These are phyloP conservation scores for Stemphylium lycopersici DNA, from an alignment of 2,329 filamentous ascomycete species.

Conservation along the genomic window DNA sequence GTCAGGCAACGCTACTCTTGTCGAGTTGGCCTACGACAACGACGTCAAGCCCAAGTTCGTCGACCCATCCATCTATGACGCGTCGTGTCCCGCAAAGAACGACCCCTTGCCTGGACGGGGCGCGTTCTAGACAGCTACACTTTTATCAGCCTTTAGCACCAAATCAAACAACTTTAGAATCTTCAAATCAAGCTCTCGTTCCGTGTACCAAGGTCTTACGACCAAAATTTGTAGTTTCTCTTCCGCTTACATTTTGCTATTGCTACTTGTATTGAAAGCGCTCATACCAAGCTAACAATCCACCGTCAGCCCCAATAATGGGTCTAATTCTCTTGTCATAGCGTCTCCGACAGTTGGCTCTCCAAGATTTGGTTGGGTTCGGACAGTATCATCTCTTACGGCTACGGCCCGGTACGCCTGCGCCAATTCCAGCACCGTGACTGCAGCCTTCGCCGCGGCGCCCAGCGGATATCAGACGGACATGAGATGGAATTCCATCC, in stretches of 20 bases:
- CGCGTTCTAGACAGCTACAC: constrained; percentile 23
- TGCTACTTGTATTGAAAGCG: too few relatives aligned
- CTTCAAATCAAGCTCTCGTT: too few relatives aligned
- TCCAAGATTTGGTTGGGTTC: neutral
- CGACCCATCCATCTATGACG: constrained; percentile 27
- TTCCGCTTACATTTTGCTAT: too few relatives aligned
- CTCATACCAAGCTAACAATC: too few relatives aligned
- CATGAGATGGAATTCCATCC: neutral
- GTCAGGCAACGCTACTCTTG: constrained; percentile 25
- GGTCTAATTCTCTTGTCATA: too few relatives aligned
- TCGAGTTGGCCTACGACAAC: constrained; percentile 31
- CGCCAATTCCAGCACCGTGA: constrained; percentile 8
- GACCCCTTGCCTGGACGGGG: constrained; percentile 33
- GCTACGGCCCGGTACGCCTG: constrained; percentile 11
- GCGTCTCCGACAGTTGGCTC: too few relatives aligned
- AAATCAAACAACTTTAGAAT: neutral
- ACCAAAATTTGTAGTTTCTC: too few relatives aligned
- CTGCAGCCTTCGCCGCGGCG: neutral
- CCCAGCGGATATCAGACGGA: constrained; percentile 2
- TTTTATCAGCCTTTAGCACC: neutral
- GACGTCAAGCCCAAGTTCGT: constrained; percentile 23
- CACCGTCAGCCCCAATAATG: too few relatives aligned
- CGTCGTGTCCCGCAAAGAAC: constrained; percentile 28
- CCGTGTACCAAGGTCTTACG: too few relatives aligned
- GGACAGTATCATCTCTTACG: neutral